Evolutionary conservation across 2,329 filamentous ascomycete genomes (phyloP).

Genomic region (Diaporthe destruens): DNA sequence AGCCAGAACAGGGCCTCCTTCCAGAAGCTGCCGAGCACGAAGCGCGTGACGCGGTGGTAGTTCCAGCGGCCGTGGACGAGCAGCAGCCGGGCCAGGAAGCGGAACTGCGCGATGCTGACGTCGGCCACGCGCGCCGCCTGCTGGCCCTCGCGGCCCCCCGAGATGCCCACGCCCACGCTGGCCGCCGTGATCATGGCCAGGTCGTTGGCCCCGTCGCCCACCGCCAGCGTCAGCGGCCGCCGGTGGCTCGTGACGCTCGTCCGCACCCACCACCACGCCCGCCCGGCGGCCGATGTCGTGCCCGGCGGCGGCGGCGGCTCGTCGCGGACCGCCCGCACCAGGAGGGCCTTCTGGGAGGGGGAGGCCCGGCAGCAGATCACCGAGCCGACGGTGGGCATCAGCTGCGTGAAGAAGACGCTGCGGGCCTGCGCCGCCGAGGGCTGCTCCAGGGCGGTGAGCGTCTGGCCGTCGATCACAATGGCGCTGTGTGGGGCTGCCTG

Average conservation of each 20-base stretch:
- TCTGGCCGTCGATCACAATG: slow-evolving; percentile 82
- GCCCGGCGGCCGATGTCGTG: background rate
- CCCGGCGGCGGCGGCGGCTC: slow-evolving; percentile 38
- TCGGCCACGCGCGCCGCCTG: slow-evolving; percentile 92
- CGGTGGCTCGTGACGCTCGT: slow-evolving; percentile 26
- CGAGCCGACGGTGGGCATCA: slow-evolving; percentile 86
- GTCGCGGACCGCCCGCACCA: slow-evolving; percentile 81
- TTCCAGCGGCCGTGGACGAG: slow-evolving; percentile 93
- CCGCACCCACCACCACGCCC: slow-evolving; percentile 11
- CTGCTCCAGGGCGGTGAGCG: slow-evolving; percentile 47
- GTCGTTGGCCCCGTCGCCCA: slow-evolving; percentile 94
- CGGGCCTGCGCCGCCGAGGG: slow-evolving; percentile 49
- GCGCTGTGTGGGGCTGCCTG: slow-evolving; percentile 80
- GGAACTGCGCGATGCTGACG: slow-evolving; percentile 91
- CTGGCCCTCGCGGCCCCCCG: slow-evolving; percentile 90
- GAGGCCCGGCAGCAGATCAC: slow-evolving; percentile 95
- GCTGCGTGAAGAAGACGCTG: slow-evolving; percentile 77
- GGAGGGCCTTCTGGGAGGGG: slow-evolving; percentile 89
- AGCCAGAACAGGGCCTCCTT: slow-evolving; percentile 88
- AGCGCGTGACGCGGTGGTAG: slow-evolving; percentile 88
- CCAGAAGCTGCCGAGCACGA: slow-evolving; percentile 93
- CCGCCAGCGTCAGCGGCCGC: slow-evolving; percentile 78
- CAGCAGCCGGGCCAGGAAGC: slow-evolving; percentile 84
- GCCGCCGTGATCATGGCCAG: slow-evolving; percentile 92
- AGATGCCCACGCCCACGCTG: slow-evolving; percentile 92